Percentiles rank a stretch among this genome's conserved stretches.
These are phyloP conservation scores for Tetrahymena elliotti DNA, from an alignment of 73 alveolate species.

Conservation along the genomic window DNA sequence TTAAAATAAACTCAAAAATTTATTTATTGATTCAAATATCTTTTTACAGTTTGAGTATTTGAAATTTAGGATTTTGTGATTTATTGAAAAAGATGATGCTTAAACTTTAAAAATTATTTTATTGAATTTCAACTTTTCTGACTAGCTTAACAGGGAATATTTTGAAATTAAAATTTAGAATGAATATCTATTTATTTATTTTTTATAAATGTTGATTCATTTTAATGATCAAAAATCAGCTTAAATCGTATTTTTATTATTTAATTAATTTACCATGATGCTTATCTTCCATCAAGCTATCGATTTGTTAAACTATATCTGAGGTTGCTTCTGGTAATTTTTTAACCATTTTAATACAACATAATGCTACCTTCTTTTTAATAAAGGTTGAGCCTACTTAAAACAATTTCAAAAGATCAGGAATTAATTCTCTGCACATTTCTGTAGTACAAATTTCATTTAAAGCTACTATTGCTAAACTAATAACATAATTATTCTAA, in stretches of 20 bases:
- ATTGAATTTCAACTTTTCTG: too few relatives aligned
- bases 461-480: constrained; percentile 94
- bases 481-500: constrained; percentile 75
- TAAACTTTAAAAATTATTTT: too few relatives aligned
- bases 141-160: too few relatives aligned
- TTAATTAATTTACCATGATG: constrained; percentile 17
- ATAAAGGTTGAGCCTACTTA: constrained; percentile 90
- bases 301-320: constrained; percentile 80
- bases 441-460: constrained; percentile 97
- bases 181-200: too few relatives aligned
- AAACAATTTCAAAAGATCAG: constrained; percentile 91
- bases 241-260: too few relatives aligned
- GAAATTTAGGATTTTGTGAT: too few relatives aligned
- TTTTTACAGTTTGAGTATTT: too few relatives aligned
- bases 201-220: too few relatives aligned
- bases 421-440: constrained; percentile 83
- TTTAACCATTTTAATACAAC: constrained; percentile 92
- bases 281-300: constrained; percentile 75
- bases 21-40: too few relatives aligned
- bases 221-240: neutral
- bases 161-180: too few relatives aligned
- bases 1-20: too few relatives aligned
- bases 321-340: constrained; percentile 92
- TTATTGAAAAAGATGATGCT: too few relatives aligned
- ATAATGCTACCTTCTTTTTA: constrained; percentile 95